These are phyloP conservation scores for Penicillium vulpinum DNA, from an alignment of 2,329 filamentous ascomycete species.

Conservation along the genomic window DNA sequence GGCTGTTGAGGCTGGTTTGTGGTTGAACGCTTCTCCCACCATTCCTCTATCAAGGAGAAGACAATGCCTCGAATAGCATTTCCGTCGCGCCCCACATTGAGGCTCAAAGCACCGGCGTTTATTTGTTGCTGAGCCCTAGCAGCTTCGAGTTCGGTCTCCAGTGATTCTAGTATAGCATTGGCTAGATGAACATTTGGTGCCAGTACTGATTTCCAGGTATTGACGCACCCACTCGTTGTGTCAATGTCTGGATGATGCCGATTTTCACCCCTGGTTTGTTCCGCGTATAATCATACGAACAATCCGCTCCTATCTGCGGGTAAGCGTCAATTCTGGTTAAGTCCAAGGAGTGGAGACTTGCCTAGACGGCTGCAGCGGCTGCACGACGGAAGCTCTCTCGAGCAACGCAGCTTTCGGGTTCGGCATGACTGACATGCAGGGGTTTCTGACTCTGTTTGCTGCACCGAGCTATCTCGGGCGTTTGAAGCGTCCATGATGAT, in stretches of 20 bases:
- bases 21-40: no score
- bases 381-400: slow-evolving; percentile 8
- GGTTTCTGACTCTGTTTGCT: neutral
- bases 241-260: slow-evolving; percentile 8
- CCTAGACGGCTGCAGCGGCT: slow-evolving; percentile 9
- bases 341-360: neutral
- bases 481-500: no score
- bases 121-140: neutral
- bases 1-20: no score
- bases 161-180: no score
- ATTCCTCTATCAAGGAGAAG: slow-evolving; percentile 4
- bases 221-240: slow-evolving; percentile 10
- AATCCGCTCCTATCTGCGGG: no score
- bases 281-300: slow-evolving; percentile 1
- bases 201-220: no score
- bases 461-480: no score
- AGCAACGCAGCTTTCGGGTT: slow-evolving; percentile 14
- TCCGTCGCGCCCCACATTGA: neutral
- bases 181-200: no score
- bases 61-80: neutral
- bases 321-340: no score
- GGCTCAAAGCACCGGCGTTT: neutral
- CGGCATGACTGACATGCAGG: slow-evolving; percentile 13
- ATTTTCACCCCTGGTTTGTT: slow-evolving; percentile 8
- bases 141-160: no score